A percentile compares a stretch with the other conserved stretches of the same genome.
Conservation (phyloP, 352 stramenopile genomes). For the Pythium biforme region DNA sequence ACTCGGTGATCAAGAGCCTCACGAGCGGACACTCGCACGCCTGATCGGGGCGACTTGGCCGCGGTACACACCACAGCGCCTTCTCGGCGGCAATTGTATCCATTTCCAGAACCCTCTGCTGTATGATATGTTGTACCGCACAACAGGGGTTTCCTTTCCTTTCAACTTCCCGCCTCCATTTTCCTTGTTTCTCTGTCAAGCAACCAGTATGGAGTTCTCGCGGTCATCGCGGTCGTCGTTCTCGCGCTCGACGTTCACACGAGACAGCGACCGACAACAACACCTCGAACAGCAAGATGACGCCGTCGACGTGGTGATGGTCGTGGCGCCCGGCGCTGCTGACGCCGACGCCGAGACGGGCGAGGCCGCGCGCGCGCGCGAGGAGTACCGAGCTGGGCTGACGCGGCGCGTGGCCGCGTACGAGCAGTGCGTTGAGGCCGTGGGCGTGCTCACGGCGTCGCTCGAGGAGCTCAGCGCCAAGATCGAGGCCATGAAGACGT, state of each 20-base stretch:
- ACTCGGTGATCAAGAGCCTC: conserved; percentile 54
- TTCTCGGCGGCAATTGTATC: not conserved
- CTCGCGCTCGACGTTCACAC: conserved; percentile 13
- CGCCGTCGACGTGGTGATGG: conserved; percentile 6
- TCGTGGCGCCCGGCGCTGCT: not conserved
- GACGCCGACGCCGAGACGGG: conserved; percentile 7
- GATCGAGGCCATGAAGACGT: conserved; percentile 58
- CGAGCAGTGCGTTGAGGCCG: conserved; percentile 56
- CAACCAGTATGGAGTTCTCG: conserved; percentile 22
- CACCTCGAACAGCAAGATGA: conserved; percentile 18
- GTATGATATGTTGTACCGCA: conserved; percentile 1
- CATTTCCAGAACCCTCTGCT: not conserved
- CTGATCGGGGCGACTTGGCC: conserved; percentile 6
- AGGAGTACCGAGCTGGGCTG: conserved; percentile 47
- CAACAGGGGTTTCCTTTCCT: not conserved
- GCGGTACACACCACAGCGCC: no score
- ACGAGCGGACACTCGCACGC: conserved; percentile 34
- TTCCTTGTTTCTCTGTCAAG: not conserved
- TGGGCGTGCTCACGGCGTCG: conserved; percentile 50
- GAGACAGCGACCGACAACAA: not conserved
- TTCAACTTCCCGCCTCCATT: conserved; percentile 9
- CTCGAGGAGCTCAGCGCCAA: conserved; percentile 67
- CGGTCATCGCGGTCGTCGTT: conserved; percentile 13
- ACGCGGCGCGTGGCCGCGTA: conserved; percentile 58
- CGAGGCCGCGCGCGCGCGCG: conserved; percentile 25